Base-by-base conservation (phyloP, 1,284 basidiomycete genomes). In the Somion occarium region DNA sequence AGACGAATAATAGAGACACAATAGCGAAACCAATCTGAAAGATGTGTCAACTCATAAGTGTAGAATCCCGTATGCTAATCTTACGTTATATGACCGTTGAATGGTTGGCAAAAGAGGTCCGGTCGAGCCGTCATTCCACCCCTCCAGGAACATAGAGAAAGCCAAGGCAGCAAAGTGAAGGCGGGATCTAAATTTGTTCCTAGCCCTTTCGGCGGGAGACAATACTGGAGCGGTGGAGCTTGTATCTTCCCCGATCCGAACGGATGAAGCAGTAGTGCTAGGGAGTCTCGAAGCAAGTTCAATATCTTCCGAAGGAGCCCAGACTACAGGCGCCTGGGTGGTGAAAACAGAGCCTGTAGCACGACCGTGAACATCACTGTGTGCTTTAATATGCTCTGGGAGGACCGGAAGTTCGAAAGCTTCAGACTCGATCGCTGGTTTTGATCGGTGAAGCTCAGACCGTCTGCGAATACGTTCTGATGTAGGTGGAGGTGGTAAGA, bases 41-140 rank as follows among this genome's bases (percentile, higher is more conserved):
- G n/a, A 49, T 23, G 42, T 30, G 1, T 46, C 11, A 44, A 26
- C 23, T 22, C 38, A 24, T 22, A 26, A 37, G 1, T 18, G 26
- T 5, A 30, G 5, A 26, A 7, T n/a, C n/a, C n/a, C 45, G n/a
- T 5, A 26, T 11, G 19, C 11, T 12, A 48, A 30, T 15, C 69
- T 41, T 57, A 82, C 82, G 56, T 76, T 56, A 56, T 84, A 85
- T 38, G 74, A 68, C 9, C 64, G 60, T 57, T 82, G 82, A 45
- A 84, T 79, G 18, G 72, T 67, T 18, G 79, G 81, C 1, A 84
- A 65, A 39, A 83, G 64, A 18, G 81, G 79, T 2, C 82, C 79
- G 11, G 72, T 72, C 2, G 75, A 70, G 19, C 76, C 79, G 60
- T 82, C 79, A 54, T 80, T 82, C 79, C 79, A 82, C 15, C 80